These are phyloP conservation scores for Penicillium ucsense DNA, from an alignment of 495 filamentous ascomycete genomes.

Conservation along the genomic window DNA sequence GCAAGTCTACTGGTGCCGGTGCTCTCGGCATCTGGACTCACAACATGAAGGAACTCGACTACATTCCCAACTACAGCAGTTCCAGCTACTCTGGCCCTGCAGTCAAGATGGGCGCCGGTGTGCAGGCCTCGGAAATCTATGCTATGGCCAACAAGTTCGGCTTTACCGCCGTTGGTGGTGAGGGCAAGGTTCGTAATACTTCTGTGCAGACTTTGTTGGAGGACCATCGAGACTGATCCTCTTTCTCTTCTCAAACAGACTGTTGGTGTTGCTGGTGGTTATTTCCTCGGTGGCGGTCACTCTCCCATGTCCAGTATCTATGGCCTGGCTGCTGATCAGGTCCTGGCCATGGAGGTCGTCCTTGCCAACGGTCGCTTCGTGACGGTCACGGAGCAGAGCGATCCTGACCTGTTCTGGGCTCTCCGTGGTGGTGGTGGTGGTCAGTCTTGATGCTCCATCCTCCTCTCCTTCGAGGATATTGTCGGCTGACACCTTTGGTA, in stretches of 20 bases:
- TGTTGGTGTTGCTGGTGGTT: conserved; percentile 34
- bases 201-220: not conserved
- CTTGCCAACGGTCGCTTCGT: conserved; percentile 43
- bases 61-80: conserved; percentile 24
- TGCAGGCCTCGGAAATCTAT: conserved; percentile 44
- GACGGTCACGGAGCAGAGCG: conserved; percentile 37
- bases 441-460: not conserved
- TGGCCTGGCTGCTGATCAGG: conserved; percentile 45
- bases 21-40: conserved; percentile 53
- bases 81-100: conserved; percentile 36
- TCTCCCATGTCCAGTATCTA: conserved; percentile 40
- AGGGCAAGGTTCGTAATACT: conserved; percentile 25
- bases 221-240: no score
- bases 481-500: not conserved
- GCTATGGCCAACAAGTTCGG: conserved; percentile 32
- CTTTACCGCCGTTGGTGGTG: conserved; percentile 45
- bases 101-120: conserved; percentile 49
- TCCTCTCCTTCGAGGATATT: not conserved
- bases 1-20: conserved; percentile 48
- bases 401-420: conserved; percentile 56
- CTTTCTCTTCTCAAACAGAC: conserved; percentile 5
- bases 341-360: conserved; percentile 42
- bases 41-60: conserved; percentile 39
- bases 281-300: conserved; percentile 35
- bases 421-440: conserved; percentile 22